A percentile compares a stretch with the other conserved stretches of the same genome.
Conservation (phyloP, 208 protist species). For the Trypanosomatidae sp. region DNA sequence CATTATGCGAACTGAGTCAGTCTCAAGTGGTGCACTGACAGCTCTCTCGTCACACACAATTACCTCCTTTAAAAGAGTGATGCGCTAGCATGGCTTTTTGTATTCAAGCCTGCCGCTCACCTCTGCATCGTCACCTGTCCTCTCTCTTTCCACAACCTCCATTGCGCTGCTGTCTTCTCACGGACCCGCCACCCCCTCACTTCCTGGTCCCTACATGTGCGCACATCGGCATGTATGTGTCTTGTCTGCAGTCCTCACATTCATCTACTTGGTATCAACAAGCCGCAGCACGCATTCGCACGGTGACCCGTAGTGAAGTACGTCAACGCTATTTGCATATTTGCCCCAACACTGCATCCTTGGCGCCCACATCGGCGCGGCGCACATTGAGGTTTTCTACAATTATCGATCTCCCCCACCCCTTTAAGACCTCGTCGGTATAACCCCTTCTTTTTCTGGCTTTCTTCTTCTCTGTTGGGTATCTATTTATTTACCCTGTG, state of each 20-base stretch:
- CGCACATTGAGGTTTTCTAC: background rate
- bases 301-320: background rate
- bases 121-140: background rate
- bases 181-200: background rate
- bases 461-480: conserved; percentile 12
- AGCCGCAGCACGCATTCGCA: background rate
- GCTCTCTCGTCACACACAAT: background rate
- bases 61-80: background rate
- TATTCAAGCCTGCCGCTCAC: background rate
- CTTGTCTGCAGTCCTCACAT: background rate
- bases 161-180: conserved; percentile 1
- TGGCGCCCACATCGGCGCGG: background rate
- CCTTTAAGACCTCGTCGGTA: background rate
- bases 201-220: background rate
- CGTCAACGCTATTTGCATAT: background rate
- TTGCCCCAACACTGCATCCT: background rate
- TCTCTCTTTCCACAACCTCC: background rate
- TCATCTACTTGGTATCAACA: background rate
- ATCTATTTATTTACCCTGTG: conserved; percentile 2
- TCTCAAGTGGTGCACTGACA: background rate
- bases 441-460: background rate
- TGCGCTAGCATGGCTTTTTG: background rate
- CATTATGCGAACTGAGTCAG: background rate
- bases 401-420: background rate
- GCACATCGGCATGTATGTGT: background rate